phyloP scores from a whole-genome alignment of 129 eudicot species.

The Kitagawia praeruptora region DNA sequence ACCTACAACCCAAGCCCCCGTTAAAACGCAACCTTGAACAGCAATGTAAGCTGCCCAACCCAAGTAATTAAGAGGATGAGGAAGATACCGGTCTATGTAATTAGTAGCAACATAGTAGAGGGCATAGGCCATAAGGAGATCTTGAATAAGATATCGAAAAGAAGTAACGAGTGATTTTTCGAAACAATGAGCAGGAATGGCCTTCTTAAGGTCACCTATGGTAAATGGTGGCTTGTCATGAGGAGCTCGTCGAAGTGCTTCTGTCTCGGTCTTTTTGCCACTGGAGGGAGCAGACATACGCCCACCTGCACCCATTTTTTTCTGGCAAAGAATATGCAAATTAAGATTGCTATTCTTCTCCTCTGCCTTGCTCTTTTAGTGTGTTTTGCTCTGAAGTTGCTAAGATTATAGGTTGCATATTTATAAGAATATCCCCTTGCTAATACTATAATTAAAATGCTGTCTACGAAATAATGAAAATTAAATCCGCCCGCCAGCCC shows the following conservation, averaged over 20 bases:
- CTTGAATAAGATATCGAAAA: neutral
- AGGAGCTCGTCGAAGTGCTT: conserved; percentile 2
- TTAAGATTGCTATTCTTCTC: neutral
- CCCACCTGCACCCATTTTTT: conserved; percentile 3
- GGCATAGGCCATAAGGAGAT: neutral
- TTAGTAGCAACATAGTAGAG: neutral
- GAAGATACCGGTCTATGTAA: neutral
- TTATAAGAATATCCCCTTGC: neutral
- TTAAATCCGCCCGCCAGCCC: neutral
- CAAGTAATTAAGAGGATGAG: neutral
- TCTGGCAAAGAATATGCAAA: neutral
- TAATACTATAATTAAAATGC: neutral
- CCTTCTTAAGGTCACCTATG: neutral
- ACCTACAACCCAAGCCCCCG: neutral
- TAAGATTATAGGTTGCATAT: neutral
- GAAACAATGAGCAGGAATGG: conserved; percentile 1
- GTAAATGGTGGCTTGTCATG: neutral
- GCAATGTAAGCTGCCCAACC: conserved; percentile 1
- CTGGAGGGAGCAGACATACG: neutral
- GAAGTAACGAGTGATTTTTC: neutral
- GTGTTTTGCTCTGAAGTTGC: neutral
- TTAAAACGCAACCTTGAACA: neutral
- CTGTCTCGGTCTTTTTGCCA: neutral
- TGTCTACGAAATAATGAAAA: neutral
- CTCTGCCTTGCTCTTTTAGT: neutral